phyloP scores from a whole-genome alignment of 2,329 filamentous ascomycete species.

The Fusarium sp. region DNA sequence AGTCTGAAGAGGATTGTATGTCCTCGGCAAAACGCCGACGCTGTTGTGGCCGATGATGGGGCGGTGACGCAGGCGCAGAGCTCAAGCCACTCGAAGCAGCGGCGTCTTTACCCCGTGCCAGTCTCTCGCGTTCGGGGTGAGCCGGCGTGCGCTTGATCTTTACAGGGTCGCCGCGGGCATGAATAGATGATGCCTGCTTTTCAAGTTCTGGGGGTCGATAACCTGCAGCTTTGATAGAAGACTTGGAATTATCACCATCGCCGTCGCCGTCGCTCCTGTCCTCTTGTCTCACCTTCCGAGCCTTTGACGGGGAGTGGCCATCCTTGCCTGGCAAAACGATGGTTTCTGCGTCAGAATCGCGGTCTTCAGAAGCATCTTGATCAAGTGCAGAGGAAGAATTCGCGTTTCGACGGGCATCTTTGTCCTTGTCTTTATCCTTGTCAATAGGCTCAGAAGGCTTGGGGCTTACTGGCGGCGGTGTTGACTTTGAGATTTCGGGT shows the following conservation, averaged over 20 bases:
- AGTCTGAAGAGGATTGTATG: slow-evolving; percentile 65
- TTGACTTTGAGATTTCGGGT: slow-evolving; percentile 37
- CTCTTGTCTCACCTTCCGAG: slow-evolving; percentile 73
- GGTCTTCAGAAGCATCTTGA: slow-evolving; percentile 61
- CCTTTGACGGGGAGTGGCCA: slow-evolving; percentile 71
- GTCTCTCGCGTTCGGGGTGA: slow-evolving; percentile 54
- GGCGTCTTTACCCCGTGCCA: slow-evolving; percentile 58
- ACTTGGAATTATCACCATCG: slow-evolving; percentile 40
- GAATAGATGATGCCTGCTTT: slow-evolving; percentile 49
- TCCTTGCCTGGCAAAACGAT: slow-evolving; percentile 75
- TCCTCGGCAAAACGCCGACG: slow-evolving; percentile 51
- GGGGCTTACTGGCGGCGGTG: slow-evolving; percentile 43
- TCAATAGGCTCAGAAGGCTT: slow-evolving; percentile 33
- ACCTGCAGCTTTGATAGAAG: slow-evolving; percentile 49
- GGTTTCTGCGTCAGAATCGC: slow-evolving; percentile 77
- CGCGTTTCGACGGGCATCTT: slow-evolving; percentile 48
- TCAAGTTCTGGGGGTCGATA: slow-evolving; percentile 49
- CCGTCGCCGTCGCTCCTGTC: slow-evolving; percentile 69
- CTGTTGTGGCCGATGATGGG: slow-evolving; percentile 49
- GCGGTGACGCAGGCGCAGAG: slow-evolving; percentile 68
- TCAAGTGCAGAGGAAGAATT: slow-evolving; percentile 45
- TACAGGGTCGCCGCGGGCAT: slow-evolving; percentile 49
- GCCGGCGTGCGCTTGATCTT: slow-evolving; percentile 63
- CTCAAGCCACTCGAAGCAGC: slow-evolving; percentile 65
- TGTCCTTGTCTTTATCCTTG: slow-evolving; percentile 42